phyloP scores from a whole-genome alignment of 768 basidiomycete genomes.

The Suillus americanus region DNA sequence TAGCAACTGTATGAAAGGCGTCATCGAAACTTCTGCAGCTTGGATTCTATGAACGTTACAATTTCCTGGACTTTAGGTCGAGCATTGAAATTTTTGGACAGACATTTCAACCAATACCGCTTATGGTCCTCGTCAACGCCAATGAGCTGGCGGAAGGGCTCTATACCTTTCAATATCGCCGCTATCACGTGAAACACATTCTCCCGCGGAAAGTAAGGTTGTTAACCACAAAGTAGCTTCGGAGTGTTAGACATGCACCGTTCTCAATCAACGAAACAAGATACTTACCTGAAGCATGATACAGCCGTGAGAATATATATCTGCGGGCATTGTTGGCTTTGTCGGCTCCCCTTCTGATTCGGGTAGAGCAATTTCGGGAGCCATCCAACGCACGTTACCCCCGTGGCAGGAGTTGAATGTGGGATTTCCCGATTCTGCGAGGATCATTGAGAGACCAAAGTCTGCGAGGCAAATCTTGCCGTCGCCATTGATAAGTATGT shows the following conservation, averaged over 20 bases:
- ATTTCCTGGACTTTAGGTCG: background rate
- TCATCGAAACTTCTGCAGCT: background rate
- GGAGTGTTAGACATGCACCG: background rate
- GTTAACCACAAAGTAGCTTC: background rate
- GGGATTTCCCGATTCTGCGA: constrained; percentile 9
- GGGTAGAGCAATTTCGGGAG: constrained; percentile 29
- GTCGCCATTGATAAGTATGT: constrained; percentile 17
- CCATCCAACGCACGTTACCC: constrained; percentile 41
- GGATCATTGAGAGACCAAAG: constrained; percentile 29
- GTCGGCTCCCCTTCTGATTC: constrained; percentile 9
- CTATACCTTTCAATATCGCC: background rate
- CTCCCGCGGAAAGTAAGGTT: background rate
- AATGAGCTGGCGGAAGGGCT: background rate
- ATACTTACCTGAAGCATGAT: constrained; percentile 27
- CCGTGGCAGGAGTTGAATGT: constrained; percentile 21
- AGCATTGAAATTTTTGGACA: background rate
- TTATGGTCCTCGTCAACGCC: background rate
- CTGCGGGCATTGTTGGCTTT: constrained; percentile 26
- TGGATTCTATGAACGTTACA: background rate
- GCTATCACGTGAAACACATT: background rate
- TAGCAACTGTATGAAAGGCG: background rate
- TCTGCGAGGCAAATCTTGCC: constrained; percentile 27
- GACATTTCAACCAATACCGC: background rate
- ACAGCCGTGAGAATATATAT: constrained; percentile 42
- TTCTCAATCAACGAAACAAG: constrained; percentile 4